Evolutionary conservation across 1,284 basidiomycete species (phyloP).

Genomic region (Xanthoconium separans): DNA sequence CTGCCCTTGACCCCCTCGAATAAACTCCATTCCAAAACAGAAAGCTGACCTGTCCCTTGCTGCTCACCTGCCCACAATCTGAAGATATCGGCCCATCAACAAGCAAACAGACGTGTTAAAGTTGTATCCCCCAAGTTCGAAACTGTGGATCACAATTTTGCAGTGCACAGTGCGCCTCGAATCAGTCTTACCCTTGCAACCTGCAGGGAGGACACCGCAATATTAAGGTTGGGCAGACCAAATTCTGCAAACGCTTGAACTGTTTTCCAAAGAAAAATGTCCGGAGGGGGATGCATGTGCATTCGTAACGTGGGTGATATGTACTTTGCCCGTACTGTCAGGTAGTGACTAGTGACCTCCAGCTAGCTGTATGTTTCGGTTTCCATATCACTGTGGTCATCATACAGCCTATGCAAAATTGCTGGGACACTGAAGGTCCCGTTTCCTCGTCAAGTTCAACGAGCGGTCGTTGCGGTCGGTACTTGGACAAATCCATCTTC

Average conservation of each 20-base stretch:
- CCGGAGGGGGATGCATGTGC: constrained; percentile 82
- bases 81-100: too few species aligned
- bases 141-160: too few species aligned
- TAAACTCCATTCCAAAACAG: too few species aligned
- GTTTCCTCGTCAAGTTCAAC: constrained; percentile 82
- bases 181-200: too few species aligned
- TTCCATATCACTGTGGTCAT: constrained; percentile 87
- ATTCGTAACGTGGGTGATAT: constrained; percentile 81
- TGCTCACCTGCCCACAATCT: too few species aligned
- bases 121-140: too few species aligned
- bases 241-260: constrained; percentile 63
- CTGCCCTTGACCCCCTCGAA: too few species aligned
- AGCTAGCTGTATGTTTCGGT: constrained; percentile 77
- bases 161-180: too few species aligned
- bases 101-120: too few species aligned
- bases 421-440: constrained; percentile 88
- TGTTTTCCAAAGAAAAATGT: constrained; percentile 75
- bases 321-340: constrained; percentile 20
- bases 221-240: constrained; percentile 81
- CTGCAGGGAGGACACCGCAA: constrained; percentile 45
- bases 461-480: constrained; percentile 86
- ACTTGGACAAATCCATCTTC: constrained; percentile 85
- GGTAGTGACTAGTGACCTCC: constrained; percentile 5
- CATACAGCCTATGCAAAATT: constrained; percentile 86
- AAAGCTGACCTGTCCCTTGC: too few species aligned